phyloP scores from a whole-genome alignment of 768 basidiomycete species.

The Cubamyces sp. region DNA sequence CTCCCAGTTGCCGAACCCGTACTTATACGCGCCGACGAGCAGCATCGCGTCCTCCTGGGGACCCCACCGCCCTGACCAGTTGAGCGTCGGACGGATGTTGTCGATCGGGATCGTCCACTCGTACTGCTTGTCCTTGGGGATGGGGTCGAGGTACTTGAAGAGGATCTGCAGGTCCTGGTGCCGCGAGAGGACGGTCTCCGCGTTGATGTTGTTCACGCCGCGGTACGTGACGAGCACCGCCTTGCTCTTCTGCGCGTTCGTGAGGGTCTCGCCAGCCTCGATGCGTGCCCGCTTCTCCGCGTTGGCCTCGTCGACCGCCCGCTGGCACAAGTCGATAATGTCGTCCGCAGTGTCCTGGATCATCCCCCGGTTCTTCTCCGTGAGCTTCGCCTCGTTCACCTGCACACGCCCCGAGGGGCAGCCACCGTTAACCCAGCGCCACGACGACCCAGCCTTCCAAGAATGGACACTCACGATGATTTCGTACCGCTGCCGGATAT shows the following conservation, averaged over 20 bases:
- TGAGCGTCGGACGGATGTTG: conserved; percentile 89
- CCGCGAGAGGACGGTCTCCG: conserved; percentile 93
- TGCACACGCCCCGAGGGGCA: conserved; percentile 35
- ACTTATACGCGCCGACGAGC: conserved; percentile 87
- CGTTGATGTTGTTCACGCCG: conserved; percentile 92
- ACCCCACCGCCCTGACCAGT: conserved; percentile 97
- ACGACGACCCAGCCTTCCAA: conserved; percentile 6
- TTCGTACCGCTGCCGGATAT: conserved; percentile 93
- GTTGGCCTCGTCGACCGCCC: conserved; percentile 84
- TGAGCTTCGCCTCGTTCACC: conserved; percentile 88
- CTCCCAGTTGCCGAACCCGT: conserved; percentile 98
- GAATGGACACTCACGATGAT: conserved; percentile 72
- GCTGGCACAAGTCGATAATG: conserved; percentile 82
- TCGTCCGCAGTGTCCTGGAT: conserved; percentile 92
- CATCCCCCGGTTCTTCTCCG: conserved; percentile 93
- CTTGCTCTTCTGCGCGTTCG: conserved; percentile 95
- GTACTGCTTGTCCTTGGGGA: conserved; percentile 67
- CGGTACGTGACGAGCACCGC: conserved; percentile 92
- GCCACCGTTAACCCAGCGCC: conserved; percentile 2
- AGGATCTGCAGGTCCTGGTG: conserved; percentile 88
- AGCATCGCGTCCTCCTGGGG: conserved; percentile 93
- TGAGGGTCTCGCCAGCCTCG: conserved; percentile 85
- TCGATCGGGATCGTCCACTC: conserved; percentile 90
- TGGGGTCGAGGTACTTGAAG: conserved; percentile 72
- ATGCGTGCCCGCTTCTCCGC: conserved; percentile 75